A percentile compares a stretch with the other conserved stretches of the same genome.
These are phyloP conservation scores for Eleusine coracana DNA, from an alignment of 176 grass and related monocot genomes.

Conservation along the genomic window DNA sequence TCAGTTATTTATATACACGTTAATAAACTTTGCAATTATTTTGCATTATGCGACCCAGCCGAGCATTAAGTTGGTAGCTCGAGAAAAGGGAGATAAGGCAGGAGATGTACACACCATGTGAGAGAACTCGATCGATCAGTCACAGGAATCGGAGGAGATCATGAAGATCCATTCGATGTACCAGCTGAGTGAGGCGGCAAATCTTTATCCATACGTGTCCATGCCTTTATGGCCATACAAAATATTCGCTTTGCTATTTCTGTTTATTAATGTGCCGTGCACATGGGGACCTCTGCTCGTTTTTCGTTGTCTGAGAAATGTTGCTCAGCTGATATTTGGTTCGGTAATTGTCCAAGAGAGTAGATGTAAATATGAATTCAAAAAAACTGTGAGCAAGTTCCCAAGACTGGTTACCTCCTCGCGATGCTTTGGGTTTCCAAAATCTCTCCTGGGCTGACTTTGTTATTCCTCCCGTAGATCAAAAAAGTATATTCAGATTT, in stretches of 20 bases:
- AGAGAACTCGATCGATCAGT: not conserved
- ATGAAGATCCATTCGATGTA: slow-evolving; percentile 22
- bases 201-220: slow-evolving; percentile 10
- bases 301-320: not conserved
- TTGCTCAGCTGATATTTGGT: not conserved
- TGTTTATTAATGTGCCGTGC: slow-evolving; percentile 19
- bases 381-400: not conserved
- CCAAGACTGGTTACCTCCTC: not conserved
- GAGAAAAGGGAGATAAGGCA: slow-evolving; percentile 35
- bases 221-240: not conserved
- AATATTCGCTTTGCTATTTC: slow-evolving; percentile 1
- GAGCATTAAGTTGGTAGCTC: slow-evolving; percentile 36
- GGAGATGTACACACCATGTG: slow-evolving; percentile 38
- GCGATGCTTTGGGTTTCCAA: not conserved
- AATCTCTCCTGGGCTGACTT: not conserved
- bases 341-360: not conserved
- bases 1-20: slow-evolving; percentile 14
- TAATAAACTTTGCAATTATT: slow-evolving; percentile 19
- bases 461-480: not conserved
- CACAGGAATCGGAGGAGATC: not conserved
- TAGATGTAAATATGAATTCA: not conserved
- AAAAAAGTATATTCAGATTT: not conserved
- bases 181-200: not conserved
- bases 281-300: not conserved
- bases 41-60: slow-evolving; percentile 14